Evolutionary conservation across 192 early-diverging fungal species (phyloP), one percentile per base, ranked within the genome.

Genomic region (Coemansia sp.): DNA sequence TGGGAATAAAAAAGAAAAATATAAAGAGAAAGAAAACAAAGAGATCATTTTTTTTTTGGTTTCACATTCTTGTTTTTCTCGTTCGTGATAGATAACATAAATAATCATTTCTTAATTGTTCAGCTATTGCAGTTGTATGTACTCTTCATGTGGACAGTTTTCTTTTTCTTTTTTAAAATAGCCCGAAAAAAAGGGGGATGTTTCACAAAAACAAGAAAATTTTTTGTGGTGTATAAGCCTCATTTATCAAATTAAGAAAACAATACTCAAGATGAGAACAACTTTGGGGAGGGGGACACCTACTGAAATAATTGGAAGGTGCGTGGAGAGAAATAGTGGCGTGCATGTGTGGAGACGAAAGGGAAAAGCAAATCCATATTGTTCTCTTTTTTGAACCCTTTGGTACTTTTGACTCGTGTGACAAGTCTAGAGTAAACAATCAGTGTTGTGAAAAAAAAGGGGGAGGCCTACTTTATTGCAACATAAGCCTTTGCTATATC

Each of bases 321-420:
- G 19, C 17, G 14, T 33, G 14, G 30, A 32, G 16, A 32, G 8
- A 35, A 55, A 16, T 35, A 17, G 55, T 58, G 55, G 55, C 55
- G 28, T 58, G 30, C 55, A 58, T 58, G 55, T 58, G 55, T 58
- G 55, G 52, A 55, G 52, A 32, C 52, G 28, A 49, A 49, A 49
- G 47, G 47, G 47, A 23, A 19, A 6, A 26, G 26, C 26, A 26
- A 49, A 37, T 7, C 8, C 23, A 2, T 14, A 49, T 49, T 49
- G 47, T 49, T 21, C 19, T 49, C 19, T 21, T 49, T 49, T 21
- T 49, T 49, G 35, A 37, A 37, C 35, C 8, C 35, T 37, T 37
- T 46, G 47, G 47, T 50, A 50, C 47, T 23, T 21, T 3, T 49
- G 13, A 28, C 47, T n/a, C 28, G 26, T 55, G 52, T 55, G 52